Base-by-base conservation (phyloP, 768 basidiomycete species). In the Dendrothele bispora region DNA sequence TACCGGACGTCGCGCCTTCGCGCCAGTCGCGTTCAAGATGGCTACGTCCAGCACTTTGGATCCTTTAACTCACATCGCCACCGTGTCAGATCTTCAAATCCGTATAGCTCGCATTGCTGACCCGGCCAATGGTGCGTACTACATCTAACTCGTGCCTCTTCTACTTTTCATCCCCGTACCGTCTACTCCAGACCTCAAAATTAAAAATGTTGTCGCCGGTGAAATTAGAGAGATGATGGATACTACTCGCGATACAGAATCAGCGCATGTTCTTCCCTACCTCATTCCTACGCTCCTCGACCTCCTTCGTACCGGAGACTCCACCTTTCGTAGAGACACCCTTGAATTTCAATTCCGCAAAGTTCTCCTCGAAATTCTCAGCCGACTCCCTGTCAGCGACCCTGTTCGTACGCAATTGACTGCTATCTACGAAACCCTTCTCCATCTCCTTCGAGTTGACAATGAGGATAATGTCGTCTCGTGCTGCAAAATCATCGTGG, bases 381-480 rank as follows among this genome's bases (percentile, higher is more conserved):
- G 94, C 66, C 86, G 94, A 34, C 76, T 98, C 11, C 91, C 93
- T 0, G 78, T 84, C 32, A 81, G 80, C 44, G 97, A 98, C 45
- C 71, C 78, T n/a, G 72, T 94, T 18, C 80, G 88, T 32, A 74
- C 78, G 43, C 85, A 88, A 53, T 76, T 82, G 15, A 68, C 76
- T 12, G 62, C 77, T 2, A 79, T 98, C 37, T 88, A 89, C 63
- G 75, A 75, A 46, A 84, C 91, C 43, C 84, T 97, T 83, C 75
- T 98, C 29, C 77, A 91, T 52, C 73, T 93, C 43, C 75, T 98
- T 25, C 84, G 88, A 21, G 72, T 80, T 55, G 97, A 99, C 71
- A 98, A 97, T 62, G 97, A 99, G 68, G 97, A 99, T 63, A 95
- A 94, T 60, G 97, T 91, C 2, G 78, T 87, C 26, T 78, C 84